phyloP scores from a whole-genome alignment of 345 rosid species.

The Eutrema yunnanense region DNA sequence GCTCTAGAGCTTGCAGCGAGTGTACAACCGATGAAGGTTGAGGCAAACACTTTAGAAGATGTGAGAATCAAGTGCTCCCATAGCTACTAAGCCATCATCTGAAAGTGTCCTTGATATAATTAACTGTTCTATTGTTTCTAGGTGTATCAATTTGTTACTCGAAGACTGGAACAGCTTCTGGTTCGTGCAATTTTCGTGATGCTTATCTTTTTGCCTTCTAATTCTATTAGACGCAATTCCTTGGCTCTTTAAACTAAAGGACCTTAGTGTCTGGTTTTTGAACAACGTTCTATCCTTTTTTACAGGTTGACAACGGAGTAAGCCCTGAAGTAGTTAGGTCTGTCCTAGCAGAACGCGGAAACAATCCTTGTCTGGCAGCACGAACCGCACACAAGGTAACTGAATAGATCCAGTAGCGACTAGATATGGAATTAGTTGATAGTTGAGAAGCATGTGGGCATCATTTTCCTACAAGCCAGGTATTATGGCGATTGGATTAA shows the following conservation, averaged over 20 bases:
- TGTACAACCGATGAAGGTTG: constrained; percentile 65
- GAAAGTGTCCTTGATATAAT: not conserved
- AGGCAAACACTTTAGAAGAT: constrained; percentile 50
- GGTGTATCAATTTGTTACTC: constrained; percentile 74
- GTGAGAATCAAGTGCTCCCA: constrained; percentile 41
- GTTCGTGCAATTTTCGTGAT: constrained; percentile 37
- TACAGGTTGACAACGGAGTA: constrained; percentile 79
- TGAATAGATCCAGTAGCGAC: constrained; percentile 1
- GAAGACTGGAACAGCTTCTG: constrained; percentile 93
- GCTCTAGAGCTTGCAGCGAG: constrained; percentile 70
- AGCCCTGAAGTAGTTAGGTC: constrained; percentile 87
- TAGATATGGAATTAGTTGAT: not conserved
- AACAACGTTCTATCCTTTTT: constrained; percentile 3
- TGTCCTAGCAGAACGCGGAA: constrained; percentile 76
- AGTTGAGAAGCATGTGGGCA: not conserved
- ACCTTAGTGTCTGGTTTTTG: not conserved
- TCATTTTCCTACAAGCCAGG: not conserved
- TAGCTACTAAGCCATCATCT: constrained; percentile 10
- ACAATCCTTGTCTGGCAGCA: constrained; percentile 78
- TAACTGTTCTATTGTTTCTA: constrained; percentile 22
- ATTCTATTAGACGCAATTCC: not conserved
- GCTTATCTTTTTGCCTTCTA: not conserved
- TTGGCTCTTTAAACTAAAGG: not conserved
- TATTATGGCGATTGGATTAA: constrained; percentile 2
- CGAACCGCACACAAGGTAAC: constrained; percentile 70